Percentiles rank a stretch among this genome's conserved stretches.
These are phyloP conservation scores for Diplogelasinospora grovesii DNA, from an alignment of 495 filamentous ascomycete genomes.

Conservation along the genomic window DNA sequence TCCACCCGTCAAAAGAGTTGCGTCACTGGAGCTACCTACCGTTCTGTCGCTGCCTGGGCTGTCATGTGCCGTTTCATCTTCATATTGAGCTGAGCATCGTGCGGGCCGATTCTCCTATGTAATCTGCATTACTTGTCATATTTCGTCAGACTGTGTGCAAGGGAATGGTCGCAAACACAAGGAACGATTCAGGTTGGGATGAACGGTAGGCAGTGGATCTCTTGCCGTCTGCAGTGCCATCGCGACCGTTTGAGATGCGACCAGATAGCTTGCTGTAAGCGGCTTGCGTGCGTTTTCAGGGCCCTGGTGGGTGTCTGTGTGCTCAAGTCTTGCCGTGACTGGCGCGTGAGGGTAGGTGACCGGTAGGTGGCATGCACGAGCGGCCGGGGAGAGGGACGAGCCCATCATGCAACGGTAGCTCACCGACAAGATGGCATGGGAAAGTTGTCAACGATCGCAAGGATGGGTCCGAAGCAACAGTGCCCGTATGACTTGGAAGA, in stretches of 20 bases:
- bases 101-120: background rate
- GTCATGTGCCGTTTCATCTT: background rate
- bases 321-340: background rate
- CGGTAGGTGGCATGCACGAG: background rate
- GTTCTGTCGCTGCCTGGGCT: background rate
- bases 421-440: background rate
- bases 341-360: too few species aligned
- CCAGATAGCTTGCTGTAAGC: too few species aligned
- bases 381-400: background rate
- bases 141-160: background rate
- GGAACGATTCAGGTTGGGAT: background rate
- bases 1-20: background rate
- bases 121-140: background rate
- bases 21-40: background rate
- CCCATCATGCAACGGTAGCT: background rate
- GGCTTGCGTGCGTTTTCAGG: background rate
- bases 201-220: too few species aligned
- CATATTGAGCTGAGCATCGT: background rate
- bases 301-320: slow-evolving; percentile 3
- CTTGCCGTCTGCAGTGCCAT: background rate
- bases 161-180: background rate
- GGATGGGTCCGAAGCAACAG: too few species aligned
- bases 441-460: too few species aligned
- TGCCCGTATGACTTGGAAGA: too few species aligned
- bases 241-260: background rate